phyloP scores from a whole-genome alignment of 2,329 filamentous ascomycete species.

The Tolypocladium ophioglossoides region DNA sequence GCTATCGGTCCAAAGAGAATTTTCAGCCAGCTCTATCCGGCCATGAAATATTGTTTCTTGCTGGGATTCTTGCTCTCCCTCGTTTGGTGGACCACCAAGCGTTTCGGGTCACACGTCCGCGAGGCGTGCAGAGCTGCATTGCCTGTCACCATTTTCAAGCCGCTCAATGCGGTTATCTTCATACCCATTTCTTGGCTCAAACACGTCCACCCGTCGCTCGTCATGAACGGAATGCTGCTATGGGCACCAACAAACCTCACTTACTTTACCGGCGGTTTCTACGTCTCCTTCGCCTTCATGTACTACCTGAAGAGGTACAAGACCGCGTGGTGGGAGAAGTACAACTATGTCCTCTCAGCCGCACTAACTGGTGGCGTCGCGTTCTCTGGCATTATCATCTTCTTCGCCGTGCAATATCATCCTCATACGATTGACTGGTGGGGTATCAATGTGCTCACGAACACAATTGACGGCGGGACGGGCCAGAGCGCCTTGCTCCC shows the following conservation, averaged over 20 bases:
- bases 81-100: slow-evolving; percentile 49
- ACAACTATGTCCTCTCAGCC: slow-evolving; percentile 32
- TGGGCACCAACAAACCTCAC: slow-evolving; percentile 32
- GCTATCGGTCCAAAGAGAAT: slow-evolving; percentile 19
- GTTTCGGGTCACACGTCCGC: slow-evolving; percentile 35
- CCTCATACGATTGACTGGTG: slow-evolving; percentile 28
- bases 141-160: slow-evolving; percentile 3
- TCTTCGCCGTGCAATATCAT: slow-evolving; percentile 29
- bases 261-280: slow-evolving; percentile 31
- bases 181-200: slow-evolving; percentile 16
- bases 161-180: slow-evolving; percentile 7
- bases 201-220: slow-evolving; percentile 28
- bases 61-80: slow-evolving; percentile 26
- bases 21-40: slow-evolving; percentile 29
- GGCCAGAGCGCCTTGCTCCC: slow-evolving; percentile 1
- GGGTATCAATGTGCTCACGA: slow-evolving; percentile 20
- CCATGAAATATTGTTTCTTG: slow-evolving; percentile 33
- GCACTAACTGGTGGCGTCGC: slow-evolving; percentile 29
- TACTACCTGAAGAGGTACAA: slow-evolving; percentile 27
- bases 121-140: slow-evolving; percentile 1
- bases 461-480: slow-evolving; percentile 8
- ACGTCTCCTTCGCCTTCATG: slow-evolving; percentile 30
- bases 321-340: slow-evolving; percentile 33
- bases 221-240: slow-evolving; percentile 28
- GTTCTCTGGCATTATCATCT: slow-evolving; percentile 29